Evolutionary conservation across 2,329 filamentous ascomycete genomes (phyloP), one percentile per base, ranked within the genome.

Genomic region (Acrocalymma vagum): DNA sequence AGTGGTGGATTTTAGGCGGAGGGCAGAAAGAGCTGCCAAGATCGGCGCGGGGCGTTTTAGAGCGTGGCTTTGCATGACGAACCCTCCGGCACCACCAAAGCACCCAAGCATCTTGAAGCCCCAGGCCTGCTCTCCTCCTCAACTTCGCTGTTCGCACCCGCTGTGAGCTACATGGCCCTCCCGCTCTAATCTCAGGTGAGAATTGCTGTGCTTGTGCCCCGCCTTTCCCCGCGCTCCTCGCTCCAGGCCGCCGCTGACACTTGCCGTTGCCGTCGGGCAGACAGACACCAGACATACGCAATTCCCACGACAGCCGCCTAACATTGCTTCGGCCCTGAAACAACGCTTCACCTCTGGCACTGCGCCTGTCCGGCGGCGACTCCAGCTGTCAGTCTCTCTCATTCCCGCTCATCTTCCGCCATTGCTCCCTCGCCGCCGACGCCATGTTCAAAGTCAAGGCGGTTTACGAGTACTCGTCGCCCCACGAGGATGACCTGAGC

Each of bases 401-500:
- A 29, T 36, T 28, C 10, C 27, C 18, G 23, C 29, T 20, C 27
- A 17, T n/a, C 8, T 16, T n/a, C 29, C 39, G 20, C 34, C 27
- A 29, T 30, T 36, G 40, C 35, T 29, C 23, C 32, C 26, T 29
- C 21, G 30, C 48, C 36, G 42, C 37, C 43, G 33, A 30, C 55
- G 36, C 54, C 48, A 69, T 69, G 66, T 96, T 96, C 80, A 95
- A 90, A 75, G 94, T 99, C 78, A 95, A 92, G 80, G 90, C 94
- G 58, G 75, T 97, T 66, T 99, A 88, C 78, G 93, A 97, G 70
- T 99, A 99, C 77, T 78, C 81, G 67, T 97, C 94, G 56, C 82
- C 83, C 49, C 93, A 99, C 71, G 91, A 96, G 59, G 94, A 99
- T 73, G 94, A 99, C 74, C 85, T 99, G 58, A 88, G 83, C 67